These are phyloP conservation scores for Pseudogymnoascus sp. DNA, from an alignment of 2,329 filamentous ascomycete genomes.

Conservation along the genomic window DNA sequence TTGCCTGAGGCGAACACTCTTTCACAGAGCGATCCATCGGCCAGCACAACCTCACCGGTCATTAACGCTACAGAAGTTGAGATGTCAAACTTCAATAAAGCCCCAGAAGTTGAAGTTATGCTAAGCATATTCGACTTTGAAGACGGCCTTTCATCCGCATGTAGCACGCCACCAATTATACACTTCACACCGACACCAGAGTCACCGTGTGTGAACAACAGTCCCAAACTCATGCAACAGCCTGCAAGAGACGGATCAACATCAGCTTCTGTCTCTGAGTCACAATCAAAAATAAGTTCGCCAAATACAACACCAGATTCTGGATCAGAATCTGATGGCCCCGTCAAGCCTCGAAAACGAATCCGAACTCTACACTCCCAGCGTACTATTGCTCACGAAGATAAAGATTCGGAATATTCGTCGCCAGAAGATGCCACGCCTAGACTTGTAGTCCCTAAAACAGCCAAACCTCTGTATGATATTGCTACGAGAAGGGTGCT, in stretches of 20 bases:
- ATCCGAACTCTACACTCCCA: neutral
- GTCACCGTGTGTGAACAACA: neutral
- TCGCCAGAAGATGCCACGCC: neutral
- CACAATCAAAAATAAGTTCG: neutral
- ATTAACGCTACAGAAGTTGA: neutral
- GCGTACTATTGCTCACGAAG: neutral
- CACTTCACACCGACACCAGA: neutral
- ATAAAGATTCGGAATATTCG: neutral
- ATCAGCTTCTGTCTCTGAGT: neutral
- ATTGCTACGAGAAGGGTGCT: conserved; percentile 22
- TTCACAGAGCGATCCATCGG: too few species aligned
- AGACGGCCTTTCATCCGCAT: neutral
- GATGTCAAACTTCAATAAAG: neutral
- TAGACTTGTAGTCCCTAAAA: conserved; percentile 14
- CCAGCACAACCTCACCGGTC: neutral
- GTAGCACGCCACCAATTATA: neutral
- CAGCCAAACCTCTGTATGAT: conserved; percentile 22
- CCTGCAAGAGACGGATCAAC: neutral
- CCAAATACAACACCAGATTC: neutral
- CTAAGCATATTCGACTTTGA: neutral
- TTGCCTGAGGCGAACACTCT: neutral
- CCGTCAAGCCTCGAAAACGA: neutral
- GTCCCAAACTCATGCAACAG: neutral
- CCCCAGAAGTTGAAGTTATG: neutral
- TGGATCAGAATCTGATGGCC: neutral